A percentile compares a stretch with the other conserved stretches of the same genome.
Conservation (phyloP, 306 rosid species). For the Gastrolobium bilobum region DNA sequence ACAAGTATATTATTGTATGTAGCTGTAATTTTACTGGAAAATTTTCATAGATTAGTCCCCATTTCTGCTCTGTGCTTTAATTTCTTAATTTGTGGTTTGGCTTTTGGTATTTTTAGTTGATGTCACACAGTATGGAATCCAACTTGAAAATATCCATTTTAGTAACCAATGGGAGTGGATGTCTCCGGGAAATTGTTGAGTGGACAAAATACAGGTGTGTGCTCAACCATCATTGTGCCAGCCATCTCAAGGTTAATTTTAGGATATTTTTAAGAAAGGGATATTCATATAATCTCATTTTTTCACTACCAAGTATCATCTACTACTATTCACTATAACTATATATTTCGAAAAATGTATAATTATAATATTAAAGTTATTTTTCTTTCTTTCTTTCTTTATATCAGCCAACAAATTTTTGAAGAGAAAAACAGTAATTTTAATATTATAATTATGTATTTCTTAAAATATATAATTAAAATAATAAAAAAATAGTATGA, state of each 20-base stretch:
- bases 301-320: too few species aligned
- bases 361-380: too few species aligned
- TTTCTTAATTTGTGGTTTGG: slow-evolving; percentile 27
- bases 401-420: too few species aligned
- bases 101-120: slow-evolving; percentile 23
- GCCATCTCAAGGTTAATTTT: neutral
- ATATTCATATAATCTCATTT: too few species aligned
- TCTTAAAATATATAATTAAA: too few species aligned
- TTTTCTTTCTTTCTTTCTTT: too few species aligned
- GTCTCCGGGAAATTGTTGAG: neutral
- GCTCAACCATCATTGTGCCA: neutral
- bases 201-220: neutral
- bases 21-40: slow-evolving; percentile 33
- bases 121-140: slow-evolving; percentile 16
- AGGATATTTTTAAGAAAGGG: neutral
- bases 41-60: slow-evolving; percentile 18
- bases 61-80: slow-evolving; percentile 31
- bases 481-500: too few species aligned
- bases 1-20: slow-evolving; percentile 45
- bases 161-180: neutral
- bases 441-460: too few species aligned
- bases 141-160: slow-evolving; percentile 10
- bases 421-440: too few species aligned
- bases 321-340: too few species aligned
- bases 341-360: too few species aligned